phyloP scores from a whole-genome alignment of 108 stramenopile species.

The Phaeodactylum tricornutum region DNA sequence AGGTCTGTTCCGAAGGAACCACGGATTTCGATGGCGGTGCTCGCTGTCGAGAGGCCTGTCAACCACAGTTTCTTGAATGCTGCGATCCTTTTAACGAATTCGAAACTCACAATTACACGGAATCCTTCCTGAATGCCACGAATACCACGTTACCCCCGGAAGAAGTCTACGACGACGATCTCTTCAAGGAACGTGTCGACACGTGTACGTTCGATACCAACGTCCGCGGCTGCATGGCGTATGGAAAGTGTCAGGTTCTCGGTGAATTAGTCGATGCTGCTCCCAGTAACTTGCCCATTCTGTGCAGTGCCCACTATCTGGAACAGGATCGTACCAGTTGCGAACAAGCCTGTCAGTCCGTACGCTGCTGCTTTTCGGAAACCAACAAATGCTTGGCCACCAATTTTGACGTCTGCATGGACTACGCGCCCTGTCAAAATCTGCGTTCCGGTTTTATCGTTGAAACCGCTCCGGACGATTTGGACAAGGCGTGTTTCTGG shows the following conservation, averaged over 20 bases:
- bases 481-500: constrained; percentile 2
- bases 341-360: neutral
- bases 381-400: neutral
- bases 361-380: constrained; percentile 3
- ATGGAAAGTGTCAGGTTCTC: constrained; percentile 4
- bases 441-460: neutral
- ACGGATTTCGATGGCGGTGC: neutral
- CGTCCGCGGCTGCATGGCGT: constrained; percentile 4
- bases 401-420: constrained; percentile 10
- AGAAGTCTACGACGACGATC: neutral
- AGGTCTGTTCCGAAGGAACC: neutral
- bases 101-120: constrained; percentile 1
- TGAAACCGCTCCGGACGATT: constrained; percentile 1
- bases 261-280: constrained; percentile 1
- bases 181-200: neutral
- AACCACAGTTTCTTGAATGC: constrained; percentile 4
- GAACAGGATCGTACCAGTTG: neutral
- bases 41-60: constrained; percentile 4
- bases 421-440: constrained; percentile 14
- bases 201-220: constrained; percentile 3
- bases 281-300: neutral
- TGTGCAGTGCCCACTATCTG: neutral
- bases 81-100: constrained; percentile 10
- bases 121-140: neutral
- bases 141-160: neutral